A percentile compares a stretch with the other conserved stretches of the same genome.
phyloP scores from a whole-genome alignment of 495 filamentous ascomycete genomes.

The Haplographium delicatum region DNA sequence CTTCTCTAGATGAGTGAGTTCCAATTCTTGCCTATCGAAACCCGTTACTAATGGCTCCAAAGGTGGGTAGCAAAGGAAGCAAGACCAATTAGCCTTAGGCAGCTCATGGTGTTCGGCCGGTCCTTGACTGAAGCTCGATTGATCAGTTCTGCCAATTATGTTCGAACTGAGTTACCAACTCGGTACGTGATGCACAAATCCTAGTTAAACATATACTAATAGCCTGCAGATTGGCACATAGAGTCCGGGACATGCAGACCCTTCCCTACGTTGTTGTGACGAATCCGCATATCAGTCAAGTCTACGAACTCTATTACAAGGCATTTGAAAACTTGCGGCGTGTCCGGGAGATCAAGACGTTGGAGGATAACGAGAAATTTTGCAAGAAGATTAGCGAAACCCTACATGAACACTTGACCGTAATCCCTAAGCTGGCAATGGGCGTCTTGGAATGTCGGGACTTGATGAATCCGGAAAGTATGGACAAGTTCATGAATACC shows the following conservation, averaged over 20 bases:
- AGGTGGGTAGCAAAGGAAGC: slow-evolving; percentile 87
- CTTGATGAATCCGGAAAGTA: slow-evolving; percentile 67
- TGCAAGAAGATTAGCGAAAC: slow-evolving; percentile 76
- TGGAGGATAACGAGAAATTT: slow-evolving; percentile 87
- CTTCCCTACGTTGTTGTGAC: slow-evolving; percentile 93
- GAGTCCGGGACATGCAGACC: slow-evolving; percentile 95
- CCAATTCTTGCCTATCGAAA: slow-evolving; percentile 17
- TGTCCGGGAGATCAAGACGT: slow-evolving; percentile 72
- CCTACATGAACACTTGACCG: slow-evolving; percentile 81
- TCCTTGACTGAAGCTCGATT: slow-evolving; percentile 86
- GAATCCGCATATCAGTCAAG: slow-evolving; percentile 88
- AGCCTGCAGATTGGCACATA: slow-evolving; percentile 70
- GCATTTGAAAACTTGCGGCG: slow-evolving; percentile 88
- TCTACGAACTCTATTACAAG: slow-evolving; percentile 94
- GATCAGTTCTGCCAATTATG: slow-evolving; percentile 93
- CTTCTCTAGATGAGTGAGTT: slow-evolving; percentile 81
- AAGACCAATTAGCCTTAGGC: slow-evolving; percentile 80
- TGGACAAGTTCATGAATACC: slow-evolving; percentile 94
- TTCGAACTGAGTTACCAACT: slow-evolving; percentile 90
- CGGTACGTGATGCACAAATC: slow-evolving; percentile 41
- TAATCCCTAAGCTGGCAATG: slow-evolving; percentile 91
- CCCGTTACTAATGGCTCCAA: not conserved
- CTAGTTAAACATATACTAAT: not conserved
- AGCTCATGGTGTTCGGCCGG: slow-evolving; percentile 88
- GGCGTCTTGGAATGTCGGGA: slow-evolving; percentile 84